Conservation (phyloP, 2,329 filamentous ascomycete genomes). For the Tolypocladium paradoxum region DNA sequence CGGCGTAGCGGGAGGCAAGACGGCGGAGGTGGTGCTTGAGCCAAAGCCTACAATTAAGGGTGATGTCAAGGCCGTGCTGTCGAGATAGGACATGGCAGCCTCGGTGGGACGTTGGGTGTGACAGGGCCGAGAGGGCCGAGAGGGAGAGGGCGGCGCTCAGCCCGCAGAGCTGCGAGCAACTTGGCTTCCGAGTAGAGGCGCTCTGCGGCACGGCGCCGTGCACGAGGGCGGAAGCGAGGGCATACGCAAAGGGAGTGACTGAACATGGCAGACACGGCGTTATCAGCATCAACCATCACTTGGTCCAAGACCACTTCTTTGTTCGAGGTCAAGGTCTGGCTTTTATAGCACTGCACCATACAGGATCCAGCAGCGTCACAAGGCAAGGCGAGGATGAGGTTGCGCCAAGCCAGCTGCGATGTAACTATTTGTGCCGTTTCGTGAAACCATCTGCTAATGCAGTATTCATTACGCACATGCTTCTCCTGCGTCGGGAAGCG, state of each 20-base stretch:
- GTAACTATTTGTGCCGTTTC: neutral
- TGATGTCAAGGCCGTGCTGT: conserved; percentile 35
- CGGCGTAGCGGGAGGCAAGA: conserved; percentile 31
- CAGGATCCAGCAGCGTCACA: neutral
- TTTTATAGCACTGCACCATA: neutral
- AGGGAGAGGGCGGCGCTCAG: neutral
- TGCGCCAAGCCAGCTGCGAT: neutral
- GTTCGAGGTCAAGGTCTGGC: neutral
- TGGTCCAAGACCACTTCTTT: neutral
- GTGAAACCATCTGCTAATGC: neutral
- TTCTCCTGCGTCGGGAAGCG: neutral
- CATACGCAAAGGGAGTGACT: neutral
- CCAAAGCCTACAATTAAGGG: conserved; percentile 37
- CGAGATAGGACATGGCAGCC: conserved; percentile 23
- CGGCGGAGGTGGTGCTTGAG: conserved; percentile 38
- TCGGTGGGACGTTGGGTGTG: neutral
- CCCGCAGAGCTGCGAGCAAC: neutral
- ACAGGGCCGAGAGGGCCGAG: neutral
- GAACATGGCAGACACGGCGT: too few relatives aligned
- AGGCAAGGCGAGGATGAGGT: neutral
- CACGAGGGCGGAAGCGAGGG: neutral
- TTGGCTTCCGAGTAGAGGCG: neutral
- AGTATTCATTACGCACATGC: neutral
- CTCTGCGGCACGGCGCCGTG: neutral
- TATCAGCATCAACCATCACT: neutral